These are phyloP conservation scores for Blumeriella jaapii DNA, from an alignment of 2,329 filamentous ascomycete species.

Conservation along the genomic window DNA sequence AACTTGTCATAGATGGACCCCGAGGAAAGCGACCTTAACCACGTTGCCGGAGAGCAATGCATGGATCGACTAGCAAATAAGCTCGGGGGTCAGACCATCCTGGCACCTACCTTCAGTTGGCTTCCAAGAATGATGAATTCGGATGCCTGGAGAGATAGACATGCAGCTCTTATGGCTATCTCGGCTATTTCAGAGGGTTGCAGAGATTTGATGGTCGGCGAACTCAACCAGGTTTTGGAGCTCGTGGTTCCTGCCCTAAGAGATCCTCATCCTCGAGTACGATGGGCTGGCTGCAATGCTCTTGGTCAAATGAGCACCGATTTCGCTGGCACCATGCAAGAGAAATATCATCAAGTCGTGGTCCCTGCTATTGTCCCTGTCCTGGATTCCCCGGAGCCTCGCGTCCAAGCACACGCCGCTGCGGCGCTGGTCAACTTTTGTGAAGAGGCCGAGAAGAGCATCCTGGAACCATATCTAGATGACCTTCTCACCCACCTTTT, in stretches of 20 bases:
- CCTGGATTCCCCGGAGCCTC: constrained; percentile 76
- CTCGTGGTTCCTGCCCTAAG: constrained; percentile 86
- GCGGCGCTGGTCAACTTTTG: constrained; percentile 99
- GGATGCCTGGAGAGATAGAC: constrained; percentile 84
- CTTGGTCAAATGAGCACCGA: constrained; percentile 99
- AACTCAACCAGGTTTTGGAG: constrained; percentile 86
- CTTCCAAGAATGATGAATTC: constrained; percentile 96
- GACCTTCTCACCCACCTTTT: constrained; percentile 76
- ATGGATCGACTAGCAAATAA: constrained; percentile 98
- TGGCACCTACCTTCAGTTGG: constrained; percentile 93
- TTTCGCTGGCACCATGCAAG: constrained; percentile 96
- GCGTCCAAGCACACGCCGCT: constrained; percentile 92
- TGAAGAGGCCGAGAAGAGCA: constrained; percentile 88
- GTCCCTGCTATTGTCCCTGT: constrained; percentile 88
- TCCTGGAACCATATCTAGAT: constrained; percentile 87
- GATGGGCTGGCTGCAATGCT: constrained; percentile 96
- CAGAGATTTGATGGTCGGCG: constrained; percentile 87
- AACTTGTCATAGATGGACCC: constrained; percentile 58
- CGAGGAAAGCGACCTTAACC: constrained; percentile 93
- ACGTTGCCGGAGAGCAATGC: constrained; percentile 94
- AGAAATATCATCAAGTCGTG: constrained; percentile 81
- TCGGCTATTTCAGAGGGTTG: constrained; percentile 97
- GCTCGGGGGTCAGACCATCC: constrained; percentile 82
- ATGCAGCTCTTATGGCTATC: constrained; percentile 96
- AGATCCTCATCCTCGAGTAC: constrained; percentile 84